A percentile compares a stretch with the other conserved stretches of the same genome.
Evolutionary conservation across 1,139 yeast species (phyloP).

Genomic region (Scheffersomyces titani): DNA sequence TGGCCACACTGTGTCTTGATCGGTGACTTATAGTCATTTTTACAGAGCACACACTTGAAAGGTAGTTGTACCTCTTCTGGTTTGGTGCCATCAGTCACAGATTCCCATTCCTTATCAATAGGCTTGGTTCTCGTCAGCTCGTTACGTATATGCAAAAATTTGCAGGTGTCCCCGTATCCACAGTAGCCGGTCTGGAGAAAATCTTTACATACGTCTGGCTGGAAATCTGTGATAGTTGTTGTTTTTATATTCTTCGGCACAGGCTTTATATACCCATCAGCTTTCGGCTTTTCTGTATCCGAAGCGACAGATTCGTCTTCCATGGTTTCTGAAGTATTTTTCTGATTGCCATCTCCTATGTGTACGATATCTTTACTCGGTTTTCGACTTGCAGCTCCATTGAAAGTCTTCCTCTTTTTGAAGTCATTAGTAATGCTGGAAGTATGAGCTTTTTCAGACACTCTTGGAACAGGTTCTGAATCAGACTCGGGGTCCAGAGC

Average conservation of each 20-base stretch:
- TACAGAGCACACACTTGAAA: slow-evolving; percentile 67
- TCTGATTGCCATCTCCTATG: not conserved
- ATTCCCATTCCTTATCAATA: slow-evolving; percentile 73
- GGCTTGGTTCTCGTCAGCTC: slow-evolving; percentile 80
- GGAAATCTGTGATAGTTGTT: slow-evolving; percentile 85
- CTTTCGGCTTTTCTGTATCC: slow-evolving; percentile 3
- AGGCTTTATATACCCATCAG: slow-evolving; percentile 10
- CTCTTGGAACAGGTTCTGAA: not conserved
- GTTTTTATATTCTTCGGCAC: slow-evolving; percentile 58
- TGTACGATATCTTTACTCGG: not conserved
- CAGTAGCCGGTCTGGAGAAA: slow-evolving; percentile 90
- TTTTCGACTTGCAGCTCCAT: not conserved
- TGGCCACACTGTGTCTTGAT: slow-evolving; percentile 68
- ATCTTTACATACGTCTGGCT: slow-evolving; percentile 94
- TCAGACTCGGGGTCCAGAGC: not conserved
- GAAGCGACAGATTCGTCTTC: not conserved
- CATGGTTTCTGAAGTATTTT: not conserved
- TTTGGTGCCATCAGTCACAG: slow-evolving; percentile 15
- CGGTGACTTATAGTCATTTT: slow-evolving; percentile 55
- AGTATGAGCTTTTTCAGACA: not conserved
- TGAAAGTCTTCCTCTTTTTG: not conserved
- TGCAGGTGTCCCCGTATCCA: slow-evolving; percentile 98
- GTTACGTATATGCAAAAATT: slow-evolving; percentile 86
- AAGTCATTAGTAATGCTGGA: not conserved
- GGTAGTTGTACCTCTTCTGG: slow-evolving; percentile 40